A percentile compares a stretch with the other conserved stretches of the same genome.
These are phyloP conservation scores for Asterochloris sp. DNA, from an alignment of 139 green algal species.

Conservation along the genomic window DNA sequence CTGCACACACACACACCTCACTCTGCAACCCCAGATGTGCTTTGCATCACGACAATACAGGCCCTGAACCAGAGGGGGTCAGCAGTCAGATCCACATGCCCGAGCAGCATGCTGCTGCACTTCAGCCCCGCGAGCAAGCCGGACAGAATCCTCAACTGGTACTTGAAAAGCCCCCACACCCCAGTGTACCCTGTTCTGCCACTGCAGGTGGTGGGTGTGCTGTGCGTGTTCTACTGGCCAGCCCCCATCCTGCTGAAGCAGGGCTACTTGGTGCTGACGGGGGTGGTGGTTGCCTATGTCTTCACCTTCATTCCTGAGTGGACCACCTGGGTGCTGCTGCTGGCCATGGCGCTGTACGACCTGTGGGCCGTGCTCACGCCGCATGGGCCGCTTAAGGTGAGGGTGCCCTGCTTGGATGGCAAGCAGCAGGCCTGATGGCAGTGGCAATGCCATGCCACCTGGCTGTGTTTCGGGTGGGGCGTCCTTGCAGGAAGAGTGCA, in stretches of 20 bases:
- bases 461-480: background rate
- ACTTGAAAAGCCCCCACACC: no score
- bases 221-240: constrained; percentile 80
- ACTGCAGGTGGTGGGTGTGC: constrained; percentile 72
- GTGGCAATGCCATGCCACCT: background rate
- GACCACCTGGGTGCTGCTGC: constrained; percentile 94
- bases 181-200: background rate
- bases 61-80: no score
- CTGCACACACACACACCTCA: background rate
- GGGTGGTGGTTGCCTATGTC: constrained; percentile 84
- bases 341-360: constrained; percentile 95
- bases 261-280: constrained; percentile 79
- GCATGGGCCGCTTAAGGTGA: constrained; percentile 64
- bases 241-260: constrained; percentile 88
- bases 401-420: background rate
- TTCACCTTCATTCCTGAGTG: constrained; percentile 97
- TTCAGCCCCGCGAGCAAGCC: no score
- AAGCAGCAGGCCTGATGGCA: background rate
- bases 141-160: no score
- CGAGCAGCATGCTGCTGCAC: no score
- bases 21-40: no score
- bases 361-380: constrained; percentile 89
- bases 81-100: no score
- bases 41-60: no score
- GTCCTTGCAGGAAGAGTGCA: no score